Evolutionary conservation across 176 grass and related monocot species (phyloP).

Genomic region (Hordeum marinum): DNA sequence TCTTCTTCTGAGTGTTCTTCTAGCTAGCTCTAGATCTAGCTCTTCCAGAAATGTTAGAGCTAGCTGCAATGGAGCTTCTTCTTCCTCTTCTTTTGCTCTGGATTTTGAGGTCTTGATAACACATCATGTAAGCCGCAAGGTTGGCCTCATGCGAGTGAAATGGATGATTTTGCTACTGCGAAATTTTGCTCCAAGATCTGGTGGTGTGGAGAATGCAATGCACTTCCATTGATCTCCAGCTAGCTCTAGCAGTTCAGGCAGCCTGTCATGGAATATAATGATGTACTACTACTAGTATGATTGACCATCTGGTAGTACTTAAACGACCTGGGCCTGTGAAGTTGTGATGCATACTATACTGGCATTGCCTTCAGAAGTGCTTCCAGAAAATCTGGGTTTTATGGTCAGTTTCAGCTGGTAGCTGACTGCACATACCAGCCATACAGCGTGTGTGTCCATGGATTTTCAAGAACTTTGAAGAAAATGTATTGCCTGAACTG

Average conservation of each 20-base stretch:
- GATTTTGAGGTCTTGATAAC: constrained; percentile 12
- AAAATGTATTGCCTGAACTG: background rate
- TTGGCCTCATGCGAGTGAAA: constrained; percentile 12
- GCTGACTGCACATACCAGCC: background rate
- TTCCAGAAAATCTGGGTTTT: background rate
- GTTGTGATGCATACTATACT: background rate
- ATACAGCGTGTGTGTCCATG: background rate
- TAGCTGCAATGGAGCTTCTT: constrained; percentile 2
- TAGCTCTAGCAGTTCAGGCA: background rate
- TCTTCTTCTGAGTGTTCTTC: background rate
- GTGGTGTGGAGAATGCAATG: background rate
- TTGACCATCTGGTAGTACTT: background rate
- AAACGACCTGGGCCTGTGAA: background rate
- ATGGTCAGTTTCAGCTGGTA: background rate
- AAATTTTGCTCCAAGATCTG: background rate
- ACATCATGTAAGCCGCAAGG: constrained; percentile 47
- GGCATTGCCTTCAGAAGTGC: background rate
- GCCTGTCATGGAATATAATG: background rate
- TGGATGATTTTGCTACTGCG: background rate
- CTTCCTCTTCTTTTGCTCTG: background rate
- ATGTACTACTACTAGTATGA: background rate
- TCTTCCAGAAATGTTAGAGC: no score
- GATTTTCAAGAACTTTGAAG: background rate
- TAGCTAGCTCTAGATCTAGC: constrained; percentile 35
- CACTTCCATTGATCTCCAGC: background rate